Evolutionary conservation across 257 asterid species (phyloP), one percentile per base, ranked within the genome.

Genomic region (Linderniella brevidens): DNA sequence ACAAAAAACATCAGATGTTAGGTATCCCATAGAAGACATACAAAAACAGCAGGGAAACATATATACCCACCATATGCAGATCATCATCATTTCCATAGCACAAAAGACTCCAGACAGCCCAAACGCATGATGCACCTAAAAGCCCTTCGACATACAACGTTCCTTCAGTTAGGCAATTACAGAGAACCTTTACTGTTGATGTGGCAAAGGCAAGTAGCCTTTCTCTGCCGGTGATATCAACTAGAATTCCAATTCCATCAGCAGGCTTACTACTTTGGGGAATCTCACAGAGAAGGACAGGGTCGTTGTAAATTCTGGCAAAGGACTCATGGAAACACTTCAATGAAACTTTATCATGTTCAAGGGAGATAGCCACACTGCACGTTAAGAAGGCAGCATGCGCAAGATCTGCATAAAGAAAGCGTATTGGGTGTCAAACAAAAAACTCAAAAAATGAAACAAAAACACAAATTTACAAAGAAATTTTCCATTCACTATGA

Each of bases 71-170:
- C 82, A 84, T 84, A 61, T 80, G 95, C 68, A 88, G 70, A 59
- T 76, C 76, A 63, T 68, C 86, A 72, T 78, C 86, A 25, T 25
- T 25, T 59, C 80, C 84, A 60, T 70, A 72, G 61, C 86, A 74
- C 72, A 88, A 64, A 59, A 88, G 71, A 52, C 72, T 65, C 70
- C 95, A 80, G 59, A 71, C 76, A 54, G 82, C 71, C 73, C 70
- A 68, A 57, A 76, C 72, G 62, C 78, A 78, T 40, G 92, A 64
- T 20, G 77, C 58, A 53, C 72, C 70, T 69, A 81, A 65, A 64
- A 88, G 86, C 55, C 93, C 95, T 77, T 88, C 93, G 46, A 80
- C 85, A 50, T 84, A 76, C 52, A 84, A 61, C 57, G 90, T 84
- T 68, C 94, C 95, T 62, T 84, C 94, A 15, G 86, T 72, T 65